Evolutionary conservation across 805 yeast genomes (phyloP).

Genomic region (Barnettozyma salicaria): DNA sequence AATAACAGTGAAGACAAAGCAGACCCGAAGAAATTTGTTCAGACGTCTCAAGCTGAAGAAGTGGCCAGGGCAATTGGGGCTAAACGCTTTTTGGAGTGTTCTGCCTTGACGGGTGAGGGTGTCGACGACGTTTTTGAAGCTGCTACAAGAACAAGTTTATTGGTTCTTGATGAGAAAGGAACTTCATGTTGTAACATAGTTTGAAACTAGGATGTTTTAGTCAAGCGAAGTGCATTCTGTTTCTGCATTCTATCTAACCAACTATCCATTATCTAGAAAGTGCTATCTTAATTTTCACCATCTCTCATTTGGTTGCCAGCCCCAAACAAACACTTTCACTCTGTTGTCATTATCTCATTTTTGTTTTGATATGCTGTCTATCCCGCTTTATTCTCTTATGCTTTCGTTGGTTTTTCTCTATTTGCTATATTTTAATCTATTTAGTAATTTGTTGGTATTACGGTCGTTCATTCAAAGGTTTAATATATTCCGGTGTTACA

Average conservation of each 20-base stretch:
- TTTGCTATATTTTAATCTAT: conserved; percentile 1
- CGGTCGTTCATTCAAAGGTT: conserved; percentile 15
- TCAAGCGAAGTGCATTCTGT: no score
- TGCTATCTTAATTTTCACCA: neutral
- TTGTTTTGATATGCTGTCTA: neutral
- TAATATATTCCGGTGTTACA: conserved; percentile 4
- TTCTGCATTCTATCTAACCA: neutral
- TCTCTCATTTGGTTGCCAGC: neutral
- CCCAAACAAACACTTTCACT: conserved; percentile 6
- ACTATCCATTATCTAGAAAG: neutral
- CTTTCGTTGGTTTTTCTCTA: neutral
- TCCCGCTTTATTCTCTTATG: neutral
- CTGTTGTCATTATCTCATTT: no score
- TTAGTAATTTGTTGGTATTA: conserved; percentile 12
- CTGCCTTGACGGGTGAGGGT: conserved; percentile 89
- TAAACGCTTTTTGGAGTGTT: conserved; percentile 75
- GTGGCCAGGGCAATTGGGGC: conserved; percentile 82
- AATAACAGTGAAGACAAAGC: conserved; percentile 32
- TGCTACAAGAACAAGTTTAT: conserved; percentile 78
- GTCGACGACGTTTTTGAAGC: conserved; percentile 91
- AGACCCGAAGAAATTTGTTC: conserved; percentile 42
- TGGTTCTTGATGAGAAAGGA: conserved; percentile 44
- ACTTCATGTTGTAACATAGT: conserved; percentile 38
- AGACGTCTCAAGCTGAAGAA: conserved; percentile 49
- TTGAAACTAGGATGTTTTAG: conserved; percentile 8